These are phyloP conservation scores for Asterella californica DNA, from an alignment of 225 moss, liverwort and hornwort genomes.

Conservation along the genomic window DNA sequence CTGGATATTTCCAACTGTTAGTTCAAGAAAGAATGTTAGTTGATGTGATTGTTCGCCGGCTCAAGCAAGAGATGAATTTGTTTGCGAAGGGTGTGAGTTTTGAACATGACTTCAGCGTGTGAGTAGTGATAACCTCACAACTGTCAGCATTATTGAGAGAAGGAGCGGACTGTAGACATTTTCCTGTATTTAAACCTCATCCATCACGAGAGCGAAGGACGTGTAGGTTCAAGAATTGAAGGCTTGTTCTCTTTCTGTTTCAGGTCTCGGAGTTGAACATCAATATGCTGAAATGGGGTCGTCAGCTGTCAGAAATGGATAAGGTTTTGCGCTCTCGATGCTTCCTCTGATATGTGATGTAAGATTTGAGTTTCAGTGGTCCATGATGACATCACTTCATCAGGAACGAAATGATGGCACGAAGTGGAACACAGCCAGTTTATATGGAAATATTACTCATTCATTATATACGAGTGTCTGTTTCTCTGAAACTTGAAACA, in stretches of 20 bases:
- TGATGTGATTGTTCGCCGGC: no score
- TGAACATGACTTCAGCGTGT: no score
- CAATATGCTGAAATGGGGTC: slow-evolving; percentile 70
- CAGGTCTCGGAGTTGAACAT: slow-evolving; percentile 65
- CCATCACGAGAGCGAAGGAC: not conserved
- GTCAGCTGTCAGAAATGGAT: slow-evolving; percentile 52
- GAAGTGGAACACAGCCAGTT: not conserved
- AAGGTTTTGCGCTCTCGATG: slow-evolving; percentile 41
- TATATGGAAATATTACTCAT: no score
- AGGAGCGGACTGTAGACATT: no score
- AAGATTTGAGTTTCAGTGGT: not conserved
- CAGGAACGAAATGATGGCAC: not conserved
- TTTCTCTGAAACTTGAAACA: no score
- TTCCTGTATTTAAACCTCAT: not conserved
- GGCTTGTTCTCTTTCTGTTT: not conserved
- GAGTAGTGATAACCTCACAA: no score
- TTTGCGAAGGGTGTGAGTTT: no score
- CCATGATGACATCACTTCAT: not conserved
- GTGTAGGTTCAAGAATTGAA: not conserved
- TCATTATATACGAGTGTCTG: no score
- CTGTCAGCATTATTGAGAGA: no score
- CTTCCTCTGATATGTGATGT: not conserved
- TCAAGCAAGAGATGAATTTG: no score
- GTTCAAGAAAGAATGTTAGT: no score
- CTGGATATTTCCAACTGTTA: no score